These are phyloP conservation scores for Cyclotella cryptica DNA, from an alignment of 108 stramenopile genomes.

Conservation along the genomic window DNA sequence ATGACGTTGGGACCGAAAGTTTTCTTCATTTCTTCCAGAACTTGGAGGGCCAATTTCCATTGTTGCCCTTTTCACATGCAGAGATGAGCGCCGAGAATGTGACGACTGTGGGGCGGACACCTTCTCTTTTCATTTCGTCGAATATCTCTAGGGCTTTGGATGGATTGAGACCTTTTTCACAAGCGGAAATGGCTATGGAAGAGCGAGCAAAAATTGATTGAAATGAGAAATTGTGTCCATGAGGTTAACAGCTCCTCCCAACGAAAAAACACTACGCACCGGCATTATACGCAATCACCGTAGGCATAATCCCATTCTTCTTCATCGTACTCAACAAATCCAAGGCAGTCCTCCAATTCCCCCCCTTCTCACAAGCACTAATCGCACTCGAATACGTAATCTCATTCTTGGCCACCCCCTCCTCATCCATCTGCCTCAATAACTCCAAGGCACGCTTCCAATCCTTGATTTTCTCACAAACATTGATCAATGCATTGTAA, in stretches of 20 bases:
- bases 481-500: constrained; percentile 86
- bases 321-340: constrained; percentile 87
- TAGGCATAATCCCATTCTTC: constrained; percentile 70
- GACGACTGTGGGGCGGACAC: constrained; percentile 87
- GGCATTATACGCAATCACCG: constrained; percentile 86
- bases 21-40: constrained; percentile 88
- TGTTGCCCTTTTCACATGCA: constrained; percentile 89
- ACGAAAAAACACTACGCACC: constrained; percentile 13
- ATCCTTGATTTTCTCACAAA: constrained; percentile 81
- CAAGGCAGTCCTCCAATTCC: constrained; percentile 80
- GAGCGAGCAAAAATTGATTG: not conserved
- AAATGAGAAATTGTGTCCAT: not conserved
- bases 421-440: constrained; percentile 78
- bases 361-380: constrained; percentile 87
- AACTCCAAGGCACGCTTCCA: constrained; percentile 72
- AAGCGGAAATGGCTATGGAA: constrained; percentile 74
- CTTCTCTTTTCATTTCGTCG: constrained; percentile 84
- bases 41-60: constrained; percentile 91
- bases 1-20: constrained; percentile 85
- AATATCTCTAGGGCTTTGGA: constrained; percentile 83
- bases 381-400: constrained; percentile 87
- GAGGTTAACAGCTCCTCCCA: too few relatives aligned
- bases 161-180: constrained; percentile 84
- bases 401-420: constrained; percentile 82
- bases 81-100: constrained; percentile 93